Base-by-base conservation (phyloP, 768 basidiomycete species). In the Tephrocybe sp. region DNA sequence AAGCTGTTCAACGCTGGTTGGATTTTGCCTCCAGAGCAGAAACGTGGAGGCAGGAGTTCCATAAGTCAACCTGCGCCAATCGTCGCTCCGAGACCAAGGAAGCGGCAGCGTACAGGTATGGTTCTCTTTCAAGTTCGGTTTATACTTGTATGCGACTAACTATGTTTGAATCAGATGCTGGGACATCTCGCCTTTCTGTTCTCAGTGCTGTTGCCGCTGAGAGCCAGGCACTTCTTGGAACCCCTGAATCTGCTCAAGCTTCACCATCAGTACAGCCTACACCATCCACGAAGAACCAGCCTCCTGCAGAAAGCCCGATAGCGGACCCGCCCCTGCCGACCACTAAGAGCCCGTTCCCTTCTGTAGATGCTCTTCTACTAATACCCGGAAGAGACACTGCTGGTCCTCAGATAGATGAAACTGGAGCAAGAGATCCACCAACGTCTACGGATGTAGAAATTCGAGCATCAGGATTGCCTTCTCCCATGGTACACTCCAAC, bases 1-100 rank as follows among this genome's bases (percentile, higher is more conserved):
- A 79, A 73, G 61, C 67, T 85, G 68, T 95, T 95, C 68, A 86
- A 97, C 50, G 72, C 75, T 19, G 93, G 93, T 0, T 94, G 91
- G 92, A 90, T 95, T 7, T 68, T 94, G 12, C 88, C 91, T 19
- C 72, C 82, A 2, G 88, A 86, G 27, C 78, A 82, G 44, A 78
- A 81, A 55, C 76, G 92, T 25, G 78, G 83, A 24, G 82, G 82
- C 18, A 70, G 87, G 12, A 64, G 67, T 18, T 61, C 71, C 12
- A 53, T 74, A 9, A 80, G 82, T 21, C 69, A 74, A 31, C 65
- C 64, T n/a, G 57, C 62, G 3, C 52, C 72, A 11, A 57, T 64
- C 4, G 53, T 72, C 24, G 78, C 75, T 27, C 78, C 82, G 4
- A 39, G 54, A 9, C 79, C 82, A 16, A 79, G 70, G 65, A 85